Percentiles rank a stretch among this genome's conserved stretches.
Evolutionary conservation across 2,329 filamentous ascomycete genomes (phyloP).

Genomic region (Ploettnerulaceae sp.): DNA sequence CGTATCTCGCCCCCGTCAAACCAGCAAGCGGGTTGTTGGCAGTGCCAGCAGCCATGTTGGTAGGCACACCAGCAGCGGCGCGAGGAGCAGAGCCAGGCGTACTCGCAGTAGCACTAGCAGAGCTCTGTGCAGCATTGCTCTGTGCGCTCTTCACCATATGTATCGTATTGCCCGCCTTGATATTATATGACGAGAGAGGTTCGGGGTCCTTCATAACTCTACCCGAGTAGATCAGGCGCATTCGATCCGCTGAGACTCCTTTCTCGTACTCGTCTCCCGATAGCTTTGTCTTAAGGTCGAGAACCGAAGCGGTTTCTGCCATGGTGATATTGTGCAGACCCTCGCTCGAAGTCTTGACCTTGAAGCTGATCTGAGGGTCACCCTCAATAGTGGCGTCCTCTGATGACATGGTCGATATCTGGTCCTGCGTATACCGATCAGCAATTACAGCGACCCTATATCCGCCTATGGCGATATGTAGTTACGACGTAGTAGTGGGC

Average conservation of each 20-base stretch:
- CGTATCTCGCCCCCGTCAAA: constrained; percentile 88
- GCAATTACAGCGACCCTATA: not conserved
- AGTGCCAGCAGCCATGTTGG: constrained; percentile 75
- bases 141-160: constrained; percentile 95
- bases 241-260: constrained; percentile 71
- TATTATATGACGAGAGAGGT: constrained; percentile 79
- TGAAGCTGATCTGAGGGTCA: constrained; percentile 84
- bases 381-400: constrained; percentile 44
- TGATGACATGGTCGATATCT: constrained; percentile 36
- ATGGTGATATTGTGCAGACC: constrained; percentile 80
- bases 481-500: not conserved
- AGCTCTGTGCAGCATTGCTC: constrained; percentile 54
- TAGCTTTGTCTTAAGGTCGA: constrained; percentile 86
- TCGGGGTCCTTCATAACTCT: constrained; percentile 95
- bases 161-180: constrained; percentile 92
- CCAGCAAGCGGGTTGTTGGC: constrained; percentile 88
- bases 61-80: constrained; percentile 58
- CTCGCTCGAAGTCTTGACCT: constrained; percentile 94
- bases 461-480: not conserved
- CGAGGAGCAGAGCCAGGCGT: constrained; percentile 39
- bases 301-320: constrained; percentile 67
- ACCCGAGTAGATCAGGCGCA: constrained; percentile 95
- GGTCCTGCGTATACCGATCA: not conserved
- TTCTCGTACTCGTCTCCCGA: constrained; percentile 77
- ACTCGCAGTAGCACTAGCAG: constrained; percentile 38